Conservation (phyloP, 2,329 filamentous ascomycete genomes). For the Diaporthe ilicicola region DNA sequence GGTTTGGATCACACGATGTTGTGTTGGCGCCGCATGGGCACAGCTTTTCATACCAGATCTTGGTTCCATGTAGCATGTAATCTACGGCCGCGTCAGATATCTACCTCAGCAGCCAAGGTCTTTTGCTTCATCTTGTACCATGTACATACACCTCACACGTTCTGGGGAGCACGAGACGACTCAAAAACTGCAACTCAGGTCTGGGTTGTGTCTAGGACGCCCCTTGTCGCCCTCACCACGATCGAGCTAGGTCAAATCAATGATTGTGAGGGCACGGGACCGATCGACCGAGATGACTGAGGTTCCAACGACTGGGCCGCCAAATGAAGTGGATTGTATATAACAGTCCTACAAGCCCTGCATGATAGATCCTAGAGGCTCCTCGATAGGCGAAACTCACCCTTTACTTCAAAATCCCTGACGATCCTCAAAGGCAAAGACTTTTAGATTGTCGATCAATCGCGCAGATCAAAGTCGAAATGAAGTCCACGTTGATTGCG, state of each 20-base stretch:
- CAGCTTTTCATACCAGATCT: neutral
- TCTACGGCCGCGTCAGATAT: constrained; percentile 4
- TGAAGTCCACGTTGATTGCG: constrained; percentile 47
- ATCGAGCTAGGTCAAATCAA: neutral
- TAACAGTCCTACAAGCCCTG: neutral
- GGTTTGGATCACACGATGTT: neutral
- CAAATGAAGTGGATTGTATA: constrained; percentile 15
- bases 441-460: constrained; percentile 5
- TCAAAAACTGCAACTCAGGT: neutral
- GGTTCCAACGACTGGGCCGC: neutral
- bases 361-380: neutral
- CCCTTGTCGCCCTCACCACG: neutral
- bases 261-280: constrained; percentile 6
- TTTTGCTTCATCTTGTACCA: neutral
- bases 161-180: neutral
- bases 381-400: neutral
- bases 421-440: constrained; percentile 22
- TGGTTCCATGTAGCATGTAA: constrained; percentile 1
- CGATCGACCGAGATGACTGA: constrained; percentile 1
- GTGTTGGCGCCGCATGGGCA: neutral
- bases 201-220: neutral
- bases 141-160: neutral
- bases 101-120: neutral
- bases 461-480: constrained; percentile 32
- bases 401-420: neutral